phyloP scores from a whole-genome alignment of 2,329 filamentous ascomycete genomes.

The Coleophoma crateriformis region DNA sequence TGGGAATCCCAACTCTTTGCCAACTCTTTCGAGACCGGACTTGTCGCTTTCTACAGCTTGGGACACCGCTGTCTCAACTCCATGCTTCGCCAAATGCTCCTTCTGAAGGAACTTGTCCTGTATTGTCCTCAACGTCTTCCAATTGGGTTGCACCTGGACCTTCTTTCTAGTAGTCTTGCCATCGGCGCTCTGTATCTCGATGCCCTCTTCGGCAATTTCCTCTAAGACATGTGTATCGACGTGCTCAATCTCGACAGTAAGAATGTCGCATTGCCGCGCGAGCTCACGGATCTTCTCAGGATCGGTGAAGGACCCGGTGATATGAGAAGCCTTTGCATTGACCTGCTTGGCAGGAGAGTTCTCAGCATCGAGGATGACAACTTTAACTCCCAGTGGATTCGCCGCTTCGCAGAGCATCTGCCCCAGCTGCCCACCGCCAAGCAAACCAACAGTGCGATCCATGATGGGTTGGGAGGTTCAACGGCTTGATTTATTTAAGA shows the following conservation, averaged over 20 bases:
- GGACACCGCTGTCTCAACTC: constrained; percentile 67
- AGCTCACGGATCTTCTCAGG: constrained; percentile 71
- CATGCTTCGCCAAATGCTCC: constrained; percentile 62
- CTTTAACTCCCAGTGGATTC: constrained; percentile 70
- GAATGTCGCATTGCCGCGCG: constrained; percentile 69
- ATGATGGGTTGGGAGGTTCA: constrained; percentile 8
- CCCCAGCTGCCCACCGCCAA: constrained; percentile 70
- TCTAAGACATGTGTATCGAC: constrained; percentile 86
- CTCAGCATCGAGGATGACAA: constrained; percentile 71
- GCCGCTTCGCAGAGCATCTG: constrained; percentile 94
- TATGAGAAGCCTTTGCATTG: constrained; percentile 67
- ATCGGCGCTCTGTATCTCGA: constrained; percentile 42
- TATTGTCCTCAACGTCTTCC: constrained; percentile 80
- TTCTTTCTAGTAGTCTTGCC: constrained; percentile 34
- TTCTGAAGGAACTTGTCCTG: constrained; percentile 95
- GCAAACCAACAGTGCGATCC: constrained; percentile 35
- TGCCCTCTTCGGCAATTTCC: constrained; percentile 65
- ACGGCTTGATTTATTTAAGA: too few relatives aligned
- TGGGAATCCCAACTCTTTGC: constrained; percentile 66
- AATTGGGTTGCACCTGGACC: constrained; percentile 71
- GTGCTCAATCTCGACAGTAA: constrained; percentile 95
- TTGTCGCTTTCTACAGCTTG: constrained; percentile 51
- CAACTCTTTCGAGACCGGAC: constrained; percentile 55
- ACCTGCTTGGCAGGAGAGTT: constrained; percentile 82
- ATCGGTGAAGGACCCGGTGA: constrained; percentile 86